Evolutionary conservation across 2,329 filamentous ascomycete species (phyloP), one percentile per base, ranked within the genome.

Genomic region (Diaporthe ampelina): DNA sequence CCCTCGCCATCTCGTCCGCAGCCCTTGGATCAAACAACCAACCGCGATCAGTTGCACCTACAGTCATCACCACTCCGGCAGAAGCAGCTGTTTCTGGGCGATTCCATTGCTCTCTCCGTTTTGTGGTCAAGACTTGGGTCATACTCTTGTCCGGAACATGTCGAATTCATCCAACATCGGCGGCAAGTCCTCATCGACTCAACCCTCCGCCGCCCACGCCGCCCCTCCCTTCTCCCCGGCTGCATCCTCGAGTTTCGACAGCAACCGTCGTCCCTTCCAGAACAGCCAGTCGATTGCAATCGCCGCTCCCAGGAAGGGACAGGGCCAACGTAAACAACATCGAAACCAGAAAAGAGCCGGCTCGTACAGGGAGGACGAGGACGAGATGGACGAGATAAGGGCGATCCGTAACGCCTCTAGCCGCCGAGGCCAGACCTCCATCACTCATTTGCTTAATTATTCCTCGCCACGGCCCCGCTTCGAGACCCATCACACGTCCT

Each of bases 381-480:
- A 98, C 90, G 91, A 91, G 79, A 92, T 97, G 90, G 95, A 92
- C 77, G 95, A 98, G 86, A 88, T 95, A 76, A 85, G 88, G 77
- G 89, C 88, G 26, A 83, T 91, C 74, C 86, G 88, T 74, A 91
- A 90, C 77, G 83, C 88, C 17, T 88, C 86, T n/a, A 89, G 88
- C 80, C 93, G 97, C 74, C 94, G 97, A 79, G 97, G 97, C 71
- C 96, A 98, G 84, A 98, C 95, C 71, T 97, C 94, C 80, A 99
- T 99, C 81, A 98, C 97, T 54, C 97, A 99, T 84, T 86, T 99
- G 73, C 94, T 99, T 88, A 96, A 96, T 86, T 97, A 98, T 84
- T 92, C 94, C 58, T 94, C 95, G 29, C 92, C 94, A 56, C 91
- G 94, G 63, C 93, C 93, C 29, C 90, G 92, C 75, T 88, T 88